Base-by-base conservation (phyloP, 2,329 filamentous ascomycete genomes). In the Talaromyces sp. region DNA sequence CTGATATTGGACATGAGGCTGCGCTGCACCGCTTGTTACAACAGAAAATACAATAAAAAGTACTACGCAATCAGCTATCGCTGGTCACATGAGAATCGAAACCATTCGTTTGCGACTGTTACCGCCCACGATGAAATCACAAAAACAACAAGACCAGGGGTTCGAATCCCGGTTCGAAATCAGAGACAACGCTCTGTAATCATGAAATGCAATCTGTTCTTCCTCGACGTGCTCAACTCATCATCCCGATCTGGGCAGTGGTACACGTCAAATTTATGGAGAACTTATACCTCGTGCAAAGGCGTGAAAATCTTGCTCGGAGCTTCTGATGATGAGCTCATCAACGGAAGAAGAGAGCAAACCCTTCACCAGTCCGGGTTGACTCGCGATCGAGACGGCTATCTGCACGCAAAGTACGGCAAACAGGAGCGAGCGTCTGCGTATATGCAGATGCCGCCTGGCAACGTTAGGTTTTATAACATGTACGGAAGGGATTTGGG, bases 211-310 rank as follows among this genome's bases (percentile, higher is more conserved):
- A 33, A n/a, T 14, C 58, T 60, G 7, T 52, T 60, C 23, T 60
- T 60, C 33, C 31, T 60, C 12, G 44, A 60, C 23, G 44, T 60
- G 31, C 28, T 60, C 14, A 33, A 60, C n/a, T 44, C 58, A n/a
- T 18, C 23, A n/a, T 18, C 31, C 21, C 33, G 44, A n/a, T 52
- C 33, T 4, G 4, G 33, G 33, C 58, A 60, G 40, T 60, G 58
- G 58, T 18, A 50, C 7, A 46, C 33, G 7, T 35, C 18, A n/a
- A 60, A 60, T 9, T 2, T 60, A 23, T 16, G 23, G 18, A 25
- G 39, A 12, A 52, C 58, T 14, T 60, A 48, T 18, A 31, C n/a
- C 33, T 60, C 58, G 33, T 31, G 58, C 35, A 18, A 14, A 8
- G 35, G n/a, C 5, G 12, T 52, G 8, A 23, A 46, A 5, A n/a